phyloP scores from a whole-genome alignment of 1,284 basidiomycete genomes.

The Naganishia cerealis region DNA sequence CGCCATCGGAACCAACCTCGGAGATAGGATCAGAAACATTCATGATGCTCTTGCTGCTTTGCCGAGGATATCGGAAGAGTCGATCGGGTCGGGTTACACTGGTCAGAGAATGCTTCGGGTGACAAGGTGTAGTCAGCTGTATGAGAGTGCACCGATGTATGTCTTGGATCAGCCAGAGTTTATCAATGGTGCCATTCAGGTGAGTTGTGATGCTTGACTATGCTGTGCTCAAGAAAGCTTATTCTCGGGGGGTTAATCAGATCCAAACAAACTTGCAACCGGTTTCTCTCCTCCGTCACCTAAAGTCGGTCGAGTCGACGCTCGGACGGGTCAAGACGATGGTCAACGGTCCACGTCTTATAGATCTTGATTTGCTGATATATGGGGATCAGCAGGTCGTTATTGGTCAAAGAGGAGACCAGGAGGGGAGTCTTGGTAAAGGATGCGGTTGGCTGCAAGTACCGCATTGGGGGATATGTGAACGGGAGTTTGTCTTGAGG shows the following conservation, averaged over 20 bases:
- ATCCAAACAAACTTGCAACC: constrained; percentile 73
- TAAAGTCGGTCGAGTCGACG: constrained; percentile 72
- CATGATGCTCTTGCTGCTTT: constrained; percentile 68
- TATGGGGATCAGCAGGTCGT: constrained; percentile 70
- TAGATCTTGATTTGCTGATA: constrained; percentile 87
- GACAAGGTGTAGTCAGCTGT: constrained; percentile 83
- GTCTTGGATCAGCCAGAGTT: constrained; percentile 84
- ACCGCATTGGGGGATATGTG: constrained; percentile 77
- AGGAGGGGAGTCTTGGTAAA: constrained; percentile 60
- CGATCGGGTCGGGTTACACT: constrained; percentile 39
- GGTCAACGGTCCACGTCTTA: constrained; percentile 81
- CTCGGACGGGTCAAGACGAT: constrained; percentile 81
- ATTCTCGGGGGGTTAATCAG: constrained; percentile 53
- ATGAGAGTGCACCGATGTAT: constrained; percentile 95
- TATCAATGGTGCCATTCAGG: constrained; percentile 85
- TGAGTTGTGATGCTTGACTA: constrained; percentile 54
- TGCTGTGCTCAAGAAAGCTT: neutral
- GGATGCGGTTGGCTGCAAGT: constrained; percentile 67
- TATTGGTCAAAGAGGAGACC: constrained; percentile 56
- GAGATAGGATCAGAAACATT: constrained; percentile 82
- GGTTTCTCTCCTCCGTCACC: constrained; percentile 62
- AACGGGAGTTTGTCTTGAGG: constrained; percentile 87
- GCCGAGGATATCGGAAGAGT: constrained; percentile 52
- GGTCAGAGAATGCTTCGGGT: constrained; percentile 54
- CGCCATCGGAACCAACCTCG: constrained; percentile 86